Conservation (phyloP, 345 rosid species). For the Draba incana region DNA sequence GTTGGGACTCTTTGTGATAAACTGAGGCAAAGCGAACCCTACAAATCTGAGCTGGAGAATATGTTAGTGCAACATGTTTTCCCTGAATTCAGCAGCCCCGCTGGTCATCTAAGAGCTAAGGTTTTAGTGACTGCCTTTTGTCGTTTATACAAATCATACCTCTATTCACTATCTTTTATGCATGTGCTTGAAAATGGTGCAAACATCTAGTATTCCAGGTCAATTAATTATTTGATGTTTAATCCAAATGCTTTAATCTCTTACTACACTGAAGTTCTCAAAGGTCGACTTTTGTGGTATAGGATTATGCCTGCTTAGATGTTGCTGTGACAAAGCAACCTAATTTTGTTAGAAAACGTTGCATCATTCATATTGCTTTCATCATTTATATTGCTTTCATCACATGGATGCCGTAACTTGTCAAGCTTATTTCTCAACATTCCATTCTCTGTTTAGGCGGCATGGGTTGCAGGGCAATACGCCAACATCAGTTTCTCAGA, state of each 20-base stretch:
- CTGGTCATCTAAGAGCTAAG: slow-evolving; percentile 98
- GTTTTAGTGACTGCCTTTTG: slow-evolving; percentile 45
- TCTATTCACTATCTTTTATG: slow-evolving; percentile 14
- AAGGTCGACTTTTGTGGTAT: background rate
- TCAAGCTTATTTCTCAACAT: slow-evolving; percentile 19
- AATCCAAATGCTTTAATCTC: slow-evolving; percentile 7
- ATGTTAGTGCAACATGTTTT: slow-evolving; percentile 98
- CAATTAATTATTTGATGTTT: slow-evolving; percentile 1
- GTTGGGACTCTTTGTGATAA: slow-evolving; percentile 99
- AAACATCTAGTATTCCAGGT: slow-evolving; percentile 14
- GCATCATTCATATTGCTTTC: slow-evolving; percentile 27
- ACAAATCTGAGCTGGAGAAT: slow-evolving; percentile 87
- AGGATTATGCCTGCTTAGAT: slow-evolving; percentile 27
- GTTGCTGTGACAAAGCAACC: slow-evolving; percentile 21
- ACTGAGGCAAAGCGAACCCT: slow-evolving; percentile 93
- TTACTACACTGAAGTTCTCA: slow-evolving; percentile 9
- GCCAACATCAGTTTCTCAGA: slow-evolving; percentile 84
- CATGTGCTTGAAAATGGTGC: slow-evolving; percentile 20
- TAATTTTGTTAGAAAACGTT: slow-evolving; percentile 11
- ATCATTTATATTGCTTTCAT: slow-evolving; percentile 28
- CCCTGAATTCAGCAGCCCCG: slow-evolving; percentile 93
- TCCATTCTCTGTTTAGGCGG: slow-evolving; percentile 63
- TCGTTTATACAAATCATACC: slow-evolving; percentile 11
- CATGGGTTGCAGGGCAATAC: slow-evolving; percentile 99
- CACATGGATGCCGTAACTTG: background rate